Evolutionary conservation across 805 yeast genomes (phyloP).

Genomic region (Lipomyces spencermartinsiae): DNA sequence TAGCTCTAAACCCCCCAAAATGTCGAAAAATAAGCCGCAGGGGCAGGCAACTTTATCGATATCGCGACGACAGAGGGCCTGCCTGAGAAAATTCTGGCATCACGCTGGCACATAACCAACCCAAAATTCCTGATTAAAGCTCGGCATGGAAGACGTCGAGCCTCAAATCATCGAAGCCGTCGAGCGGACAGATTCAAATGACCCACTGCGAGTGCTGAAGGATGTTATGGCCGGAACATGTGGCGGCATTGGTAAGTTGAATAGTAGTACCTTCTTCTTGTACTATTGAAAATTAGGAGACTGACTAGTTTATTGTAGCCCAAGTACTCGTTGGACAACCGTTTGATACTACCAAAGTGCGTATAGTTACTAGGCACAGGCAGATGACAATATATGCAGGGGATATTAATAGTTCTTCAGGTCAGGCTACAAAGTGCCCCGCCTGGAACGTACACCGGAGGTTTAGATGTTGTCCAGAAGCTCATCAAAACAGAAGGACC

Average conservation of each 20-base stretch:
- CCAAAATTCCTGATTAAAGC: not conserved
- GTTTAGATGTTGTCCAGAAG: slow-evolving; percentile 76
- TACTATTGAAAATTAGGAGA: not conserved
- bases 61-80: not conserved
- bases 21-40: not conserved
- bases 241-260: slow-evolving; percentile 71
- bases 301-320: slow-evolving; percentile 50
- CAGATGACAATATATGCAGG: not conserved
- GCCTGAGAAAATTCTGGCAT: not conserved
- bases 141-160: slow-evolving; percentile 35
- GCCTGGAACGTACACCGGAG: slow-evolving; percentile 73
- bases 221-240: slow-evolving; percentile 90
- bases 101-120: not conserved
- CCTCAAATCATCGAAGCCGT: slow-evolving; percentile 37
- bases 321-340: slow-evolving; percentile 91
- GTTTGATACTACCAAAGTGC: slow-evolving; percentile 40
- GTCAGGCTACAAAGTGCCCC: slow-evolving; percentile 90
- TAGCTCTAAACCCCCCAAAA: not conserved
- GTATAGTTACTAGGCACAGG: not conserved
- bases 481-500: slow-evolving; percentile 82
- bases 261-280: not conserved
- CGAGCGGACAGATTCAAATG: slow-evolving; percentile 25
- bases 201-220: slow-evolving; percentile 57
- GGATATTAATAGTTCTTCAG: slow-evolving; percentile 48
- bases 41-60: not conserved